Conservation (phyloP, 257 asterid species). For the Rubia yunnanensis region DNA sequence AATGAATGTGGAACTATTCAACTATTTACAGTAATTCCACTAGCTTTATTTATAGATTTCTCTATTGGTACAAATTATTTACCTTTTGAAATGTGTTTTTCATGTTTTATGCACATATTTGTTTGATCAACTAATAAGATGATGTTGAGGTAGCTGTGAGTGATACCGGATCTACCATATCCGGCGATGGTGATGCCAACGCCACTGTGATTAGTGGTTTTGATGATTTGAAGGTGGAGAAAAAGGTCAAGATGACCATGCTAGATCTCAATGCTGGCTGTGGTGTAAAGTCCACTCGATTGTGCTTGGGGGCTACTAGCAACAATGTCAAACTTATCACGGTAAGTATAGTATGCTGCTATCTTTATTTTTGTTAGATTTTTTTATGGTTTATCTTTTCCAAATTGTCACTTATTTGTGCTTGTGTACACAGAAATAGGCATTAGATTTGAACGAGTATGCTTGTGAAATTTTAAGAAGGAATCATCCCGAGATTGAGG, state of each 20-base stretch:
- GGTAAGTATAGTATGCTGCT: constrained; percentile 33
- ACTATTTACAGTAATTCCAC: not conserved
- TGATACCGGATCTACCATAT: constrained; percentile 55
- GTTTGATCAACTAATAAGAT: constrained; percentile 22
- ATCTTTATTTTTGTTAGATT: too few species aligned
- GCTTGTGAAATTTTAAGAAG: constrained; percentile 64
- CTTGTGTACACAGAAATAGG: constrained; percentile 62
- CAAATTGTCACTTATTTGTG: not conserved
- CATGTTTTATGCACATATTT: not conserved
- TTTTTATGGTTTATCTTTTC: too few species aligned
- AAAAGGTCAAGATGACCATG: constrained; percentile 30
- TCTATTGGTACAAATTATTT: not conserved
- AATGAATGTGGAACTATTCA: too few species aligned
- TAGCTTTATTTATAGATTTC: too few species aligned
- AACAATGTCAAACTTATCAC: constrained; percentile 60
- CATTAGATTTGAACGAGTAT: constrained; percentile 51
- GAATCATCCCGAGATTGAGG: constrained; percentile 81
- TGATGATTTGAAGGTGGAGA: constrained; percentile 15
- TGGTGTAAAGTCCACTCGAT: constrained; percentile 96
- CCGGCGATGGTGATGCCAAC: constrained; percentile 34
- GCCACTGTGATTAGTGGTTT: constrained; percentile 2
- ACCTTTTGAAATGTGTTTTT: too few species aligned
- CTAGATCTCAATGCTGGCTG: constrained; percentile 81
- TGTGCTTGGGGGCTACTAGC: constrained; percentile 66
- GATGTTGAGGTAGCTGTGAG: constrained; percentile 14